phyloP scores from a whole-genome alignment of 768 basidiomycete genomes.

The Mycena polygramma region DNA sequence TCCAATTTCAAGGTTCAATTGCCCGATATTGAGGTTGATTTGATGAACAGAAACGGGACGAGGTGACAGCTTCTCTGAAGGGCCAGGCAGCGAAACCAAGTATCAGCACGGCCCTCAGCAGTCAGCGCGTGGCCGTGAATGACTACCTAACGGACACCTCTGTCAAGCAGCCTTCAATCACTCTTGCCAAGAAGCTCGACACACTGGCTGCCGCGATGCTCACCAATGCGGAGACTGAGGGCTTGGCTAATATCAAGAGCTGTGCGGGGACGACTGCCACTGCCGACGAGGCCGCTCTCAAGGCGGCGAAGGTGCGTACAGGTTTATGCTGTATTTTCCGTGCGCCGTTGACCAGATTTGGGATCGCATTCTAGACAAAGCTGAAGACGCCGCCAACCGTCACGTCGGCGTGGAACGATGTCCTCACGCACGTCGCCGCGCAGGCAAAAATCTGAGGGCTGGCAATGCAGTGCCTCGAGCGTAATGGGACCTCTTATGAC shows the following conservation, averaged over 20 bases:
- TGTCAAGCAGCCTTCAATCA: conserved; percentile 9
- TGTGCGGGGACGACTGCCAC: background rate
- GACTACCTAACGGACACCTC: background rate
- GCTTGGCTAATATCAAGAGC: conserved; percentile 8
- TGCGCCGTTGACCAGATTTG: background rate
- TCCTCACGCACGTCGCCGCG: conserved; percentile 1
- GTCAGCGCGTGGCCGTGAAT: background rate
- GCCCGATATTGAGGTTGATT: background rate
- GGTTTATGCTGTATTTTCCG: background rate
- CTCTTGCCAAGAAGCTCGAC: conserved; percentile 4
- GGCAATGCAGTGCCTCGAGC: background rate
- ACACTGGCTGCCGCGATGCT: background rate
- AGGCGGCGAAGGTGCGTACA: conserved; percentile 10
- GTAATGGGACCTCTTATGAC: background rate
- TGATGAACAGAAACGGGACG: conserved; percentile 7
- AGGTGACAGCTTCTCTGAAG: conserved; percentile 8
- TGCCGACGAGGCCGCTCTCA: conserved; percentile 8
- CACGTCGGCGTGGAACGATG: conserved; percentile 11
- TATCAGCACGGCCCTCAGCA: background rate
- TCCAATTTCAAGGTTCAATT: background rate
- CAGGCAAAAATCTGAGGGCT: conserved; percentile 7
- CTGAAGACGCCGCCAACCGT: conserved; percentile 9
- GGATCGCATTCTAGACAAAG: background rate
- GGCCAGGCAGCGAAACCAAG: background rate
- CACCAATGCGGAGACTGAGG: background rate